Evolutionary conservation across 1,284 basidiomycete species (phyloP), one percentile per base, ranked within the genome.

Genomic region (Porogramme epimiltina): DNA sequence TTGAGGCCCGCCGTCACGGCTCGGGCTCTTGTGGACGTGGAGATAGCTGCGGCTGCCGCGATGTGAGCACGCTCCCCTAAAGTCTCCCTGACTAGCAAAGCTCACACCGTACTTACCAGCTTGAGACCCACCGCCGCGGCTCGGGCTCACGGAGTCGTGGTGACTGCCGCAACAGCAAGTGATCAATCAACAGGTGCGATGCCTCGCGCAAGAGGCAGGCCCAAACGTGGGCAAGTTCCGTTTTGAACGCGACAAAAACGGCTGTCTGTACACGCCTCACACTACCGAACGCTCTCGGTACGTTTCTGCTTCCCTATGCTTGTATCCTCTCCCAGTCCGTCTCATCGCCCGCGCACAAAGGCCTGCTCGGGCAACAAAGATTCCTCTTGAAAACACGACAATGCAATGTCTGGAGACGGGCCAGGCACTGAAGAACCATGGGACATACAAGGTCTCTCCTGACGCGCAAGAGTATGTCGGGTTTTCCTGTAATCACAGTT

Each of bases 371-470:
- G n/a, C n/a, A n/a, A n/a, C n/a, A n/a, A n/a, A n/a, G n/a, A n/a
- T n/a, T n/a, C n/a, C 86, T 15, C 76, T 99, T 2, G 92, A 95
- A 0, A 87, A 93, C 54, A 89, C 88, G 0, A 92, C 93, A 1
- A 80, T 88, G 46, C 79, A 88, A 46, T 95, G 93, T 66, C 75
- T 98, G 37, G 93, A 98, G 66, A 91, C 98, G 84, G 89, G 89
- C 0, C 93, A 98, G 66, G 91, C 93, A 0, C 73, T 96, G 60
- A 89, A 90, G 64, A 87, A 87, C 0, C 89, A 93, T 55, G 89
- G 91, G 0, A 79, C 83, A 0, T 87, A 89, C 62, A 89, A 85
- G 61, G 65, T 86, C 1, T 70, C 78, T 10, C 74, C 80, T 3
- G 86, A 89, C 50, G 74, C 77, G 1, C 85, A 88, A 54, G 89